These are phyloP conservation scores for Gymnopus androsaceus DNA, from an alignment of 1,284 basidiomycete species.

Conservation along the genomic window DNA sequence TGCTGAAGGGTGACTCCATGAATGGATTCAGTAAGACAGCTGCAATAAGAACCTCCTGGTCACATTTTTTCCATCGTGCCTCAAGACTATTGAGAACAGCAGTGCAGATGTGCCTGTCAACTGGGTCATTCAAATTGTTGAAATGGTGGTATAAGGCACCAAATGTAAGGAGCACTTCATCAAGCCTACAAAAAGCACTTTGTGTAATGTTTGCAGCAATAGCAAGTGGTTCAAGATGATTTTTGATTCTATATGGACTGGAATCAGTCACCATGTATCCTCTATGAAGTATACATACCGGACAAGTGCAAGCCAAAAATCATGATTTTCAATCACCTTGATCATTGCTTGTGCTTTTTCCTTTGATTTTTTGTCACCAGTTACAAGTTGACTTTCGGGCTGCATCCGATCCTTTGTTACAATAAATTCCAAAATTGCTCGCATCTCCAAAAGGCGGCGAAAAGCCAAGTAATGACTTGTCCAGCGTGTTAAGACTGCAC, in stretches of 20 bases:
- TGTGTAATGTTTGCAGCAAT: conserved; percentile 9
- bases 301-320: conserved; percentile 31
- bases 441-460: conserved; percentile 27
- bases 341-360: conserved; percentile 31
- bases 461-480: conserved; percentile 34
- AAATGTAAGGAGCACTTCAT: conserved; percentile 10
- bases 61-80: background rate
- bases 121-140: background rate
- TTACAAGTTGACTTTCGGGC: conserved; percentile 22
- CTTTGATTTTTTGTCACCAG: conserved; percentile 19
- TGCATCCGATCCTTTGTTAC: conserved; percentile 18
- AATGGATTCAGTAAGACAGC: conserved; percentile 4
- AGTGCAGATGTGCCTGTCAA: background rate
- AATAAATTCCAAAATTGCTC: conserved; percentile 17
- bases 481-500: conserved; percentile 34
- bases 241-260: conserved; percentile 20
- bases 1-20: conserved; percentile 14
- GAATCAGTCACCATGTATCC: conserved; percentile 26
- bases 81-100: conserved; percentile 1
- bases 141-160: background rate
- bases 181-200: conserved; percentile 5
- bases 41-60: conserved; percentile 5
- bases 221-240: conserved; percentile 4
- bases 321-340: conserved; percentile 20
- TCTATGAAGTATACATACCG: conserved; percentile 18